phyloP scores from a whole-genome alignment of 352 stramenopile genomes.

The Phytopythium aichiense region DNA sequence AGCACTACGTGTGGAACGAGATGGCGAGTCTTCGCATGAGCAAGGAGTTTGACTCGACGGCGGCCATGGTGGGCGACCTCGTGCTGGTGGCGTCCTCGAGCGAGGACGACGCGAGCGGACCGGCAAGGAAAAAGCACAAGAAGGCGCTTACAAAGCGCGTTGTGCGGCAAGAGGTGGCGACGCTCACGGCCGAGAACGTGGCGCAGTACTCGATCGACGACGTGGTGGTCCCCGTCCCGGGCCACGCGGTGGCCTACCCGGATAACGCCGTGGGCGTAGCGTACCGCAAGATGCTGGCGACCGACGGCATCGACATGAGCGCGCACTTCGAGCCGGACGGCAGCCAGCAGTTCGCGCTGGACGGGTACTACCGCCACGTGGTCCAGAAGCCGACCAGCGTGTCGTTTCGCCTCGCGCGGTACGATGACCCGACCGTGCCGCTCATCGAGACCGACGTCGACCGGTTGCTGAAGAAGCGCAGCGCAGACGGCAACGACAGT shows the following conservation, averaged over 20 bases:
- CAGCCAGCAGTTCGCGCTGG: slow-evolving; percentile 61
- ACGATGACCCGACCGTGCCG: slow-evolving; percentile 86
- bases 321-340: slow-evolving; percentile 39
- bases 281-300: slow-evolving; percentile 50
- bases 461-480: slow-evolving; percentile 18
- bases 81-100: slow-evolving; percentile 44
- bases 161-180: slow-evolving; percentile 26
- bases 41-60: slow-evolving; percentile 43
- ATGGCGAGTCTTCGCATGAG: slow-evolving; percentile 89
- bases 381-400: slow-evolving; percentile 85
- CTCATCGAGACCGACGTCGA: slow-evolving; percentile 90
- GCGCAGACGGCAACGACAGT: neutral
- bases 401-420: slow-evolving; percentile 78
- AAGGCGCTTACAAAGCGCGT: slow-evolving; percentile 19
- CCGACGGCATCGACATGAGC: slow-evolving; percentile 55
- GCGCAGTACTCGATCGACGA: slow-evolving; percentile 88
- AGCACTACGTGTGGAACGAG: slow-evolving; percentile 95
- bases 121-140: slow-evolving; percentile 29
- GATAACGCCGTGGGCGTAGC: slow-evolving; percentile 52
- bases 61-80: slow-evolving; percentile 87
- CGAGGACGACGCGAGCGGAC: slow-evolving; percentile 12
- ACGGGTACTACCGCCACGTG: slow-evolving; percentile 90
- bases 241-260: slow-evolving; percentile 85
- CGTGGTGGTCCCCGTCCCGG: slow-evolving; percentile 93
- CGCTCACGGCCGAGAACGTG: slow-evolving; percentile 85